Evolutionary conservation across 1,139 yeast species (phyloP).

Genomic region (Magnusiomyces fungicola): DNA sequence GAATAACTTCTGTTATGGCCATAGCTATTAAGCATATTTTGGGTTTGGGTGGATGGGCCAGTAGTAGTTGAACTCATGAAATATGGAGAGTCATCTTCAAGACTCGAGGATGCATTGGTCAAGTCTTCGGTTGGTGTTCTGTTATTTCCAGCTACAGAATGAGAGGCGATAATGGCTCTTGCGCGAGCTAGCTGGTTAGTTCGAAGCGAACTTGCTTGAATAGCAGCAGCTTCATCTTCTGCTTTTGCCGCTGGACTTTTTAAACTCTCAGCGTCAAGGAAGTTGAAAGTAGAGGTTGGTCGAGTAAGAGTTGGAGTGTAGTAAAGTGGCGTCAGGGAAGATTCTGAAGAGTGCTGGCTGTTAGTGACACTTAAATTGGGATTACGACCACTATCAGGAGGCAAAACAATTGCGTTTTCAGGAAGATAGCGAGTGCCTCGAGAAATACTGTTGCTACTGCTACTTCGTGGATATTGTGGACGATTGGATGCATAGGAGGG

Average conservation of each 20-base stretch:
- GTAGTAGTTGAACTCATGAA: conserved; percentile 1
- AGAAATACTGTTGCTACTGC: neutral
- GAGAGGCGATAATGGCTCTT: neutral
- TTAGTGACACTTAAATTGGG: no score
- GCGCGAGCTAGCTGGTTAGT: neutral
- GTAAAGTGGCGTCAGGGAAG: no score
- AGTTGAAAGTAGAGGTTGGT: neutral
- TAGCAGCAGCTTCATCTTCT: no score
- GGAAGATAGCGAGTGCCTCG: neutral
- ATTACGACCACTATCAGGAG: neutral
- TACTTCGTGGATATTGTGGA: neutral
- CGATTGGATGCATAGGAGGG: no score
- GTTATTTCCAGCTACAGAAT: neutral
- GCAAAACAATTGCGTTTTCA: neutral
- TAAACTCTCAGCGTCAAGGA: no score
- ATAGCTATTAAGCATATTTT: no score
- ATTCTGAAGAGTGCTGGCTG: no score
- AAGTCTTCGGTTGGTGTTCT: neutral
- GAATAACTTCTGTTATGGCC: no score
- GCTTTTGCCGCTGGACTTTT: no score
- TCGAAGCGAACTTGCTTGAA: no score
- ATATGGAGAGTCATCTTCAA: no score
- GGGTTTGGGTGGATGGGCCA: conserved; percentile 7
- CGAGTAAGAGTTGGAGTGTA: neutral
- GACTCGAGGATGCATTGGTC: no score